A percentile compares a stretch with the other conserved stretches of the same genome.
phyloP scores from a whole-genome alignment of 768 basidiomycete genomes.

The Trametes cingulata region DNA sequence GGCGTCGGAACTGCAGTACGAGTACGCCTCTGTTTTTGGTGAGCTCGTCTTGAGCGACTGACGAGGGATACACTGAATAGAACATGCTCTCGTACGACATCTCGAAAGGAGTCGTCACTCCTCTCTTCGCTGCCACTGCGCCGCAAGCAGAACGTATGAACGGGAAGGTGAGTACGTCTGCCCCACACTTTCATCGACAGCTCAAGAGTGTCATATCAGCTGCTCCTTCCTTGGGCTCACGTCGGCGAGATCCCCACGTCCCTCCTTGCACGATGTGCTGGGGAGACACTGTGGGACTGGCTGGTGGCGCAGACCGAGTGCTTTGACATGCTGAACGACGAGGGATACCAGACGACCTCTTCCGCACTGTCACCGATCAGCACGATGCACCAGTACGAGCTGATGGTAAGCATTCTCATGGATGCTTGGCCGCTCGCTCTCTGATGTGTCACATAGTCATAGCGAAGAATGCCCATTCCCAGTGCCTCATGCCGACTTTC shows the following conservation, averaged over 20 bases:
- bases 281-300: constrained; percentile 15
- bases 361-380: too few species aligned
- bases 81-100: constrained; percentile 9
- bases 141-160: not conserved
- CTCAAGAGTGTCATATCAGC: not conserved
- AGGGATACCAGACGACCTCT: too few species aligned
- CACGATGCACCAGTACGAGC: too few species aligned
- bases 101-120: constrained; percentile 5
- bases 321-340: constrained; percentile 4
- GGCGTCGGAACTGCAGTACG: not conserved
- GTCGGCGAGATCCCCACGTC: not conserved
- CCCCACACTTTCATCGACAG: not conserved
- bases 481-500: too few species aligned
- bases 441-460: too few species aligned
- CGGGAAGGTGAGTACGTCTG: not conserved
- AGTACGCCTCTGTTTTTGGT: not conserved
- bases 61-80: too few species aligned
- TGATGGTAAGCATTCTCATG: too few species aligned
- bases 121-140: constrained; percentile 16
- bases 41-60: too few species aligned
- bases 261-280: not conserved
- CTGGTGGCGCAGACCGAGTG: constrained; percentile 15
- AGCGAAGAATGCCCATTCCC: too few species aligned
- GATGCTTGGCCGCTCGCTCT: too few species aligned
- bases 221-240: not conserved